Conservation (phyloP, 2,329 filamentous ascomycete genomes). For the Talaromyces islandicus region DNA sequence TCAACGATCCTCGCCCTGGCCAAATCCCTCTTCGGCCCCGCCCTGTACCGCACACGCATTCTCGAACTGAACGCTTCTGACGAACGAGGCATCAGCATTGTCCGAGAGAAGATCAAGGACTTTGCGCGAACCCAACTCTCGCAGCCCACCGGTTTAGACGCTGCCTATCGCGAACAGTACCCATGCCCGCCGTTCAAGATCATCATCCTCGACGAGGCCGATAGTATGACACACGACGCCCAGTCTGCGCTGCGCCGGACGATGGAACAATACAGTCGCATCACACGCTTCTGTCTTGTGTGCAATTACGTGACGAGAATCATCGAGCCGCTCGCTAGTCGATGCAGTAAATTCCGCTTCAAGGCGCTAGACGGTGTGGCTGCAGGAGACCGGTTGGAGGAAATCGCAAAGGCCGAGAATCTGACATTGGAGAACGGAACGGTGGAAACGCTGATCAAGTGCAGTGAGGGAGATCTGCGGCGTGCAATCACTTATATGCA, state of each 20-base stretch:
- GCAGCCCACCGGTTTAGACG: slow-evolving; percentile 63
- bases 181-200: slow-evolving; percentile 98
- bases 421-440: slow-evolving; percentile 73
- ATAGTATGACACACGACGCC: slow-evolving; percentile 98
- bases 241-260: slow-evolving; percentile 87
- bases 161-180: slow-evolving; percentile 62
- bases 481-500: slow-evolving; percentile 96
- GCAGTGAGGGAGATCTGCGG: slow-evolving; percentile 87
- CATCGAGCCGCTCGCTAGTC: slow-evolving; percentile 87
- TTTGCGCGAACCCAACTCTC: slow-evolving; percentile 94
- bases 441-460: slow-evolving; percentile 74
- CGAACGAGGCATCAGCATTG: slow-evolving; percentile 94
- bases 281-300: slow-evolving; percentile 93
- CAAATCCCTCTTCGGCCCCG: slow-evolving; percentile 94
- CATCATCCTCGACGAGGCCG: slow-evolving; percentile 95
- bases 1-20: slow-evolving; percentile 95
- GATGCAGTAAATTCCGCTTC: slow-evolving; percentile 96
- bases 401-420: slow-evolving; percentile 75
- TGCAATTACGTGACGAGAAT: slow-evolving; percentile 99
- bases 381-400: slow-evolving; percentile 68
- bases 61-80: slow-evolving; percentile 98
- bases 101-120: slow-evolving; percentile 96
- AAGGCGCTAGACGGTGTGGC: slow-evolving; percentile 89
- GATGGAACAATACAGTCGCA: slow-evolving; percentile 97
- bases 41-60: slow-evolving; percentile 88